phyloP scores from a whole-genome alignment of 371 early-diverging fungal genomes.

The Mortierella sp. region DNA sequence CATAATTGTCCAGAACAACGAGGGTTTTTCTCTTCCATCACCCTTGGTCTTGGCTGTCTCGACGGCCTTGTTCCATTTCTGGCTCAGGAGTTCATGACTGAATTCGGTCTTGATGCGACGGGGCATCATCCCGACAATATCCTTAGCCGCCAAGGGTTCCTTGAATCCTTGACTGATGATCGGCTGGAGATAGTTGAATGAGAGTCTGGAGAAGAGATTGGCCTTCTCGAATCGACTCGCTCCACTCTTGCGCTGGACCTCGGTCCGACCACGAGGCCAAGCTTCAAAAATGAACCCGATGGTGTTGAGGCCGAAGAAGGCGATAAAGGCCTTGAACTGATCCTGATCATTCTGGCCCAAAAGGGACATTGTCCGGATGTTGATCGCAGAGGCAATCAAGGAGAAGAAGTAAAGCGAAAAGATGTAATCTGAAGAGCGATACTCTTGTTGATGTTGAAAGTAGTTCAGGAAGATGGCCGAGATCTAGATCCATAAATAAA shows the following conservation, averaged over 20 bases:
- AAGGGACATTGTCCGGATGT: conserved; percentile 48
- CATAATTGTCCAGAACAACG: conserved; percentile 29
- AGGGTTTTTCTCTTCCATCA: conserved; percentile 20
- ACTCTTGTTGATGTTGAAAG: conserved; percentile 28
- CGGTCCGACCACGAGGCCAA: conserved; percentile 43
- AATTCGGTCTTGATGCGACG: conserved; percentile 21
- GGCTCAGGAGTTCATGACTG: conserved; percentile 13
- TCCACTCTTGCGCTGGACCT: conserved; percentile 31
- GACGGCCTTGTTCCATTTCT: conserved; percentile 21
- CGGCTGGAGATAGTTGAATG: conserved; percentile 41
- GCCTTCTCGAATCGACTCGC: conserved; percentile 37
- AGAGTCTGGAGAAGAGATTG: conserved; percentile 34
- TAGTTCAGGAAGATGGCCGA: conserved; percentile 28
- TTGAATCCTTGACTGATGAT: conserved; percentile 34
- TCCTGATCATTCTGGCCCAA: conserved; percentile 11
- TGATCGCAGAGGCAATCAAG: conserved; percentile 33
- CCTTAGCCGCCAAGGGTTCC: conserved; percentile 20
- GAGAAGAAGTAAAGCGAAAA: conserved; percentile 35
- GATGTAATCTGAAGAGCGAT: conserved; percentile 36
- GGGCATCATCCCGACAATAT: conserved; percentile 44
- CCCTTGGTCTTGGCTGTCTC: conserved; percentile 24
- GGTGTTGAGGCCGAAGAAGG: conserved; percentile 33
- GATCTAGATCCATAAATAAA: too few species aligned
- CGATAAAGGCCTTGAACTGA: conserved; percentile 40
- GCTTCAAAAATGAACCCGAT: conserved; percentile 43